phyloP scores from a whole-genome alignment of 331 rosid species.

The Acacia pycnantha region DNA sequence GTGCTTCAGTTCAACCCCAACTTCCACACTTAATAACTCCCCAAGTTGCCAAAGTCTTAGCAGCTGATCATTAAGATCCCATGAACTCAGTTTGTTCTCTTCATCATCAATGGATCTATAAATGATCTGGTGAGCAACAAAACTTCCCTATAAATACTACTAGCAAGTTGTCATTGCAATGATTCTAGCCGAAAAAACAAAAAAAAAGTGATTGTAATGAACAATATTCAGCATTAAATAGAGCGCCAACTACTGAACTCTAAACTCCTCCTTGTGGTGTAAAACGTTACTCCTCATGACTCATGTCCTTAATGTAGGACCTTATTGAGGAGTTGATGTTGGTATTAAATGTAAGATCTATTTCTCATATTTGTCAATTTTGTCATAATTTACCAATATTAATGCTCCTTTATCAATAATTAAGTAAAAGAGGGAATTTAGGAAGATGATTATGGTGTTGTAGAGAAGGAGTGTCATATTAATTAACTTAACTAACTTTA shows the following conservation, averaged over 20 bases:
- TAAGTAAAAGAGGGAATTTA: no score
- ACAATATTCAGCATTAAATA: background rate
- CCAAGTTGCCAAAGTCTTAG: background rate
- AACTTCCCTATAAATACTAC: background rate
- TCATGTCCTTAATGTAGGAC: no score
- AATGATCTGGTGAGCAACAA: background rate
- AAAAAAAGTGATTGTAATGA: background rate
- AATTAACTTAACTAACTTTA: no score
- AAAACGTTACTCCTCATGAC: background rate
- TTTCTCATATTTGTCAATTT: no score
- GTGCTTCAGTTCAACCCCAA: conserved; percentile 10
- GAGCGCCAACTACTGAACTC: background rate
- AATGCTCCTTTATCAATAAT: no score
- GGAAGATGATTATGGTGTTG: no score
- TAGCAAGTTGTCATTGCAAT: background rate
- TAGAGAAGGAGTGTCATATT: no score
- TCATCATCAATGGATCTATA: background rate
- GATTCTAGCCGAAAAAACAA: background rate
- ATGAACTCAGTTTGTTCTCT: background rate
- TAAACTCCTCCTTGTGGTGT: background rate
- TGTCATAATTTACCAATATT: no score
- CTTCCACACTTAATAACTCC: background rate
- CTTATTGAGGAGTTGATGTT: no score
- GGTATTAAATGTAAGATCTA: no score
- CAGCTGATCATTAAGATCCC: background rate